Conservation (phyloP, 331 rosid genomes). For the Spiraea crenata region DNA sequence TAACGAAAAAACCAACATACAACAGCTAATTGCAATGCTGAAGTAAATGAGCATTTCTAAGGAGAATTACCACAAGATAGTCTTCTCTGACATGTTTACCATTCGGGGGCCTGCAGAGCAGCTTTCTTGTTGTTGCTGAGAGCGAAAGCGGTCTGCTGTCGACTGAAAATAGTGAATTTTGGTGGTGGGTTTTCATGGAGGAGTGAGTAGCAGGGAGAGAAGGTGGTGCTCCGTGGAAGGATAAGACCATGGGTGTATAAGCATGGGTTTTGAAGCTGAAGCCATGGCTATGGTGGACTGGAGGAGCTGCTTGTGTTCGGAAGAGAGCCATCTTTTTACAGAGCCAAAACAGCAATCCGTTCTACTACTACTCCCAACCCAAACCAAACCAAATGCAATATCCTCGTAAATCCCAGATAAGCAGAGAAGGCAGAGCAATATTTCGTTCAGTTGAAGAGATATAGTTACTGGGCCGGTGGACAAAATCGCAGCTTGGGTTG, state of each 20-base stretch:
- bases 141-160: conserved; percentile 30
- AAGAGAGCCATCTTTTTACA: conserved; percentile 42
- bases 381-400: too few relatives aligned
- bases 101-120: conserved; percentile 65
- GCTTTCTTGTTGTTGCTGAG: conserved; percentile 51
- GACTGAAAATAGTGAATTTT: conserved; percentile 42
- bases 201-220: conserved; percentile 23
- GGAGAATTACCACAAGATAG: conserved; percentile 70
- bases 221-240: conserved; percentile 22
- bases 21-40: neutral
- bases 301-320: conserved; percentile 26
- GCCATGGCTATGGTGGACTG: conserved; percentile 14
- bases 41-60: neutral
- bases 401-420: neutral
- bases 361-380: neutral
- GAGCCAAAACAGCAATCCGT: neutral
- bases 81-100: conserved; percentile 67
- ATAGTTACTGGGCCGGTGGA: neutral
- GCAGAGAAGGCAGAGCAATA: neutral
- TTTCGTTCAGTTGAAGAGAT: neutral
- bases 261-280: conserved; percentile 1
- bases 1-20: neutral
- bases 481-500: too few relatives aligned
- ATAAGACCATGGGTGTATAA: conserved; percentile 22
- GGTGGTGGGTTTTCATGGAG: conserved; percentile 31